These are phyloP conservation scores for Harrya chromipes DNA, from an alignment of 768 basidiomycete genomes.

Conservation along the genomic window DNA sequence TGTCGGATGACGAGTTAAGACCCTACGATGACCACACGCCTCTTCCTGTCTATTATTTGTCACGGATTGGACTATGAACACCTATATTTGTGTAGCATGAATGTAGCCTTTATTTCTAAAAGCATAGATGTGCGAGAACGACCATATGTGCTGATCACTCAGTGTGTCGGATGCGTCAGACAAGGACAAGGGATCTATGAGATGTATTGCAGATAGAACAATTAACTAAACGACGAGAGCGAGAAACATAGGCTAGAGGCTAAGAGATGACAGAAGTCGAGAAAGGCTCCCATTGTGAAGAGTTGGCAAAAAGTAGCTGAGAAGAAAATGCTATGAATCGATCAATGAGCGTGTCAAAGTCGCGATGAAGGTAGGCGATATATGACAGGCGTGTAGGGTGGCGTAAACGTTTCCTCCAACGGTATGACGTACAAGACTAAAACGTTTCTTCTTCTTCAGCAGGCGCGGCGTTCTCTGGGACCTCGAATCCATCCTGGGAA, in stretches of 20 bases:
- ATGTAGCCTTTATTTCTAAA: slow-evolving; percentile 28
- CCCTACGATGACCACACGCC: not conserved
- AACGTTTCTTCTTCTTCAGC: slow-evolving; percentile 85
- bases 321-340: slow-evolving; percentile 8
- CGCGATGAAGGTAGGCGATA: slow-evolving; percentile 3
- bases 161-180: too few species aligned
- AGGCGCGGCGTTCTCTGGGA: slow-evolving; percentile 57
- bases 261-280: not conserved
- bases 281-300: slow-evolving; percentile 7
- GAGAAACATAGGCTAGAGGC: slow-evolving; percentile 20
- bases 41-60: not conserved
- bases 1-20: not conserved
- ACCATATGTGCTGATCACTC: not conserved
- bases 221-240: slow-evolving; percentile 24
- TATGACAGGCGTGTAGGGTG: slow-evolving; percentile 7
- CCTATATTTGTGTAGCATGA: slow-evolving; percentile 21
- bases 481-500: slow-evolving; percentile 86
- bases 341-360: slow-evolving; percentile 18
- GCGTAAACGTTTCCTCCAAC: slow-evolving; percentile 7
- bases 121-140: slow-evolving; percentile 4
- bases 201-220: slow-evolving; percentile 27
- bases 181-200: slow-evolving; percentile 12
- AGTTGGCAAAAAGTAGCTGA: slow-evolving; percentile 7
- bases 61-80: slow-evolving; percentile 17
- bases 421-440: slow-evolving; percentile 31